These are phyloP conservation scores for Phytopythium litorale DNA, from an alignment of 352 stramenopile species.

Conservation along the genomic window DNA sequence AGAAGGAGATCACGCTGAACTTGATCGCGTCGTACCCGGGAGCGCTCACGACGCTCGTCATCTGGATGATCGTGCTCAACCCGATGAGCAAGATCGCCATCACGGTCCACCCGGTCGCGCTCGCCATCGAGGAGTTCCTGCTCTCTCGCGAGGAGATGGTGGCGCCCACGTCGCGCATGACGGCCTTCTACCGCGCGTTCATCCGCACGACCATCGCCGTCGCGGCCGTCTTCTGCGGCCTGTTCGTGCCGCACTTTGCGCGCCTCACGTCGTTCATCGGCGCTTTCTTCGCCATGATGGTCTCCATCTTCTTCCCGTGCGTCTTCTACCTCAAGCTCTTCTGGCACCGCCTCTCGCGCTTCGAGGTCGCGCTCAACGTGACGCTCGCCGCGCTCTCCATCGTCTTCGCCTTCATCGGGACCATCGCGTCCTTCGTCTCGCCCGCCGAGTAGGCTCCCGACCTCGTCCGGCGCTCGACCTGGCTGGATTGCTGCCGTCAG, in stretches of 20 bases:
- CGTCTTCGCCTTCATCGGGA: constrained; percentile 71
- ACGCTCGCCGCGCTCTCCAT: constrained; percentile 54
- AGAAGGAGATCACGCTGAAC: constrained; percentile 87
- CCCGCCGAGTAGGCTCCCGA: constrained; percentile 39
- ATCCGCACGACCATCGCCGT: constrained; percentile 61
- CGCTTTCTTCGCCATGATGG: constrained; percentile 83
- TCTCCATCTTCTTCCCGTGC: constrained; percentile 80
- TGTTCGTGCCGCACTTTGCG: constrained; percentile 83
- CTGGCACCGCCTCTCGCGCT: constrained; percentile 31
- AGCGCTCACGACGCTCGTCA: constrained; percentile 53
- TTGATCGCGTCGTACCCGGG: constrained; percentile 66
- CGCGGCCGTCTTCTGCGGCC: constrained; percentile 47
- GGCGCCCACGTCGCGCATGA: constrained; percentile 23
- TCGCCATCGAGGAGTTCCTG: constrained; percentile 72
- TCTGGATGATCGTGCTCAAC: constrained; percentile 85
- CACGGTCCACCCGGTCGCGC: constrained; percentile 73
- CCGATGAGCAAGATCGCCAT: constrained; percentile 89
- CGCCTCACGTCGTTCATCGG: constrained; percentile 81
- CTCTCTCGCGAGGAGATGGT: constrained; percentile 41
- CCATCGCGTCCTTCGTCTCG: constrained; percentile 74
- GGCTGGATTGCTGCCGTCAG: not conserved
- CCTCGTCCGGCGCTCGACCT: not conserved
- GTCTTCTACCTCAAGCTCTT: constrained; percentile 88
- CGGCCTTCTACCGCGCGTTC: constrained; percentile 50
- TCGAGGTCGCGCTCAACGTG: constrained; percentile 52